These are phyloP conservation scores for Termitomyces sp. DNA, from an alignment of 768 basidiomycete genomes.

Conservation along the genomic window DNA sequence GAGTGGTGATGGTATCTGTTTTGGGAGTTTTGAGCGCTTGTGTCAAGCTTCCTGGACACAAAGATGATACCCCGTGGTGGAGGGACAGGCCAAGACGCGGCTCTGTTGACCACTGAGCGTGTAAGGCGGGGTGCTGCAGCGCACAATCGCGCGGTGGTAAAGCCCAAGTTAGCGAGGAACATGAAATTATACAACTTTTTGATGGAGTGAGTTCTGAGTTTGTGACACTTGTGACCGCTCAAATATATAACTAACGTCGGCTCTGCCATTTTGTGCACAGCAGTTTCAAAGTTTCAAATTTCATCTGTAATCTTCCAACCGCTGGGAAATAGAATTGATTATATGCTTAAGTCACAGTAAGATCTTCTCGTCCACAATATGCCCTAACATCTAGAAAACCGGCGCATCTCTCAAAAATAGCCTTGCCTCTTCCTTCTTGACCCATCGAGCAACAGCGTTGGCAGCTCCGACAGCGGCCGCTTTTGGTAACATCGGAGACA, in stretches of 20 bases:
- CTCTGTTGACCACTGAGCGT: constrained; percentile 30
- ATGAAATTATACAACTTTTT: constrained; percentile 1
- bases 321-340: neutral
- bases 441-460: constrained; percentile 86
- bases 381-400: constrained; percentile 51
- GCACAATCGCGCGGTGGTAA: constrained; percentile 17
- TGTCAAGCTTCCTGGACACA: constrained; percentile 7
- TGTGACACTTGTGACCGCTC: neutral
- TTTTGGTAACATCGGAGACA: constrained; percentile 84
- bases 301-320: neutral
- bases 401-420: constrained; percentile 89
- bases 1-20: constrained; percentile 47
- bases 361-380: neutral
- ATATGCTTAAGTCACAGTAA: neutral
- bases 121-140: constrained; percentile 21
- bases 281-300: neutral
- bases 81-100: constrained; percentile 28
- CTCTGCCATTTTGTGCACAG: no score
- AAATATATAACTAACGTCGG: no score
- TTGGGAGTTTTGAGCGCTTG: constrained; percentile 2
- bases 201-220: neutral
- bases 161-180: constrained; percentile 10
- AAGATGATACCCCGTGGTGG: constrained; percentile 25
- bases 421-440: constrained; percentile 78
- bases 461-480: constrained; percentile 84